A percentile compares a stretch with the other conserved stretches of the same genome.
Evolutionary conservation across 2,329 filamentous ascomycete genomes (phyloP).

Genomic region (Epichloe gansuensis): DNA sequence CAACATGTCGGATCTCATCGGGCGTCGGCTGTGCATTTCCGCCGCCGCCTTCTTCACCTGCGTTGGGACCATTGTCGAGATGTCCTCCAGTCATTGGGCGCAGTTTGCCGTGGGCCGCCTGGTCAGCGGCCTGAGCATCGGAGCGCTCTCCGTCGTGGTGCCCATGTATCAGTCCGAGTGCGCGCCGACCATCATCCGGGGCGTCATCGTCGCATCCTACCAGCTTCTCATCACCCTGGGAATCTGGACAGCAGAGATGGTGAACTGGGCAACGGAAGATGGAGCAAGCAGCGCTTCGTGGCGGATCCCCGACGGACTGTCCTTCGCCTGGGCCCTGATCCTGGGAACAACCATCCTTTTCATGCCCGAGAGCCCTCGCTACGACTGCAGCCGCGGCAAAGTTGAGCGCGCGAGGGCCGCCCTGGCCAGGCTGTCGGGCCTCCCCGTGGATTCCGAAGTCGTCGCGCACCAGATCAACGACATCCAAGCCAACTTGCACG

Average conservation of each 20-base stretch:
- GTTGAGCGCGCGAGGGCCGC: conserved; percentile 35
- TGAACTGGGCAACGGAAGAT: conserved; percentile 48
- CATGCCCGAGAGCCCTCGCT: conserved; percentile 44
- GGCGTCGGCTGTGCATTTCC: conserved; percentile 51
- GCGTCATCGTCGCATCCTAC: conserved; percentile 50
- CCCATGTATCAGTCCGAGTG: conserved; percentile 60
- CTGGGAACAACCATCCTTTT: conserved; percentile 38
- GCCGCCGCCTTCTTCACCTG: conserved; percentile 49
- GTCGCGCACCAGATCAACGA: conserved; percentile 38
- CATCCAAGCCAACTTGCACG: conserved; percentile 37
- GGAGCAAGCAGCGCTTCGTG: conserved; percentile 39
- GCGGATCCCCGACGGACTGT: conserved; percentile 49
- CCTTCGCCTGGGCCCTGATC: conserved; percentile 41
- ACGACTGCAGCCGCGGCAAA: conserved; percentile 33
- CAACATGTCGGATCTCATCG: conserved; percentile 48
- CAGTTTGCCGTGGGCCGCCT: conserved; percentile 54
- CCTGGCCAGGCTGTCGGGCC: conserved; percentile 34
- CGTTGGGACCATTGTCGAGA: conserved; percentile 51
- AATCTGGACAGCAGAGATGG: conserved; percentile 46
- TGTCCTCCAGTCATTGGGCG: conserved; percentile 43
- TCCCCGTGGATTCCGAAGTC: conserved; percentile 24
- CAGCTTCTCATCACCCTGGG: conserved; percentile 60
- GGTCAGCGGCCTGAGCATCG: conserved; percentile 55
- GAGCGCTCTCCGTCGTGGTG: conserved; percentile 49
- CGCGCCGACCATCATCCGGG: conserved; percentile 51